Conservation (phyloP, 768 basidiomycete genomes). For the Leccinum ochraceum region DNA sequence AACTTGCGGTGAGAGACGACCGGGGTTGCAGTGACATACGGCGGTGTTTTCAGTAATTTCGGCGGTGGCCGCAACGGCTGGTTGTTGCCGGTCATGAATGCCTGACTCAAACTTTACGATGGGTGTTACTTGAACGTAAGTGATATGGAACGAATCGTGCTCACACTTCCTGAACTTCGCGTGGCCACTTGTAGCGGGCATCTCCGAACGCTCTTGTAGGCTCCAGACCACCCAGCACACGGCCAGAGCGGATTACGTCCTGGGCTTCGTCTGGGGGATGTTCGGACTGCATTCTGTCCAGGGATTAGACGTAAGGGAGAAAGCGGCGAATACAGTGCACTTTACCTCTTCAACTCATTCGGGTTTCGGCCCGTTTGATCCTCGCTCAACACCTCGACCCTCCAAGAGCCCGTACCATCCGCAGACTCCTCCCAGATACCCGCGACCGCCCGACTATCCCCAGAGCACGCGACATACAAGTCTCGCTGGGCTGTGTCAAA, state of each 20-base stretch:
- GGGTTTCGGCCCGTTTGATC: conserved; percentile 95
- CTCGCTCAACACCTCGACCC: conserved; percentile 90
- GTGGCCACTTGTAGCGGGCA: conserved; percentile 86
- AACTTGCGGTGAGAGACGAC: conserved; percentile 80
- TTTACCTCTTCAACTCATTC: conserved; percentile 79
- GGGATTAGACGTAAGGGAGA: conserved; percentile 3
- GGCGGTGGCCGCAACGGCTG: conserved; percentile 61
- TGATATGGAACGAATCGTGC: conserved; percentile 22
- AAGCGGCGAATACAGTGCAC: background rate
- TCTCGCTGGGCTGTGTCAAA: conserved; percentile 83
- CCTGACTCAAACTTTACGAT: conserved; percentile 52
- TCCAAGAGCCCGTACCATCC: conserved; percentile 77
- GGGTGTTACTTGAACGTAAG: background rate
- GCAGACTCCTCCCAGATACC: conserved; percentile 79
- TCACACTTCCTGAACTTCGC: conserved; percentile 69
- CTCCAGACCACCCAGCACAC: conserved; percentile 86
- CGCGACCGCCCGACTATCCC: conserved; percentile 94
- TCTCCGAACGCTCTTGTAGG: conserved; percentile 88
- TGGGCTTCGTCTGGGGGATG: conserved; percentile 77
- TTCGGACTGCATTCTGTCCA: conserved; percentile 69
- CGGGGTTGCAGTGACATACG: conserved; percentile 87
- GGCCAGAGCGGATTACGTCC: conserved; percentile 74
- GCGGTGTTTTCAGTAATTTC: conserved; percentile 75
- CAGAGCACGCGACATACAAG: conserved; percentile 88
- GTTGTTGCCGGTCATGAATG: conserved; percentile 66